Base-by-base conservation (phyloP, 768 basidiomycete species). In the Lactarius akahatsu region DNA sequence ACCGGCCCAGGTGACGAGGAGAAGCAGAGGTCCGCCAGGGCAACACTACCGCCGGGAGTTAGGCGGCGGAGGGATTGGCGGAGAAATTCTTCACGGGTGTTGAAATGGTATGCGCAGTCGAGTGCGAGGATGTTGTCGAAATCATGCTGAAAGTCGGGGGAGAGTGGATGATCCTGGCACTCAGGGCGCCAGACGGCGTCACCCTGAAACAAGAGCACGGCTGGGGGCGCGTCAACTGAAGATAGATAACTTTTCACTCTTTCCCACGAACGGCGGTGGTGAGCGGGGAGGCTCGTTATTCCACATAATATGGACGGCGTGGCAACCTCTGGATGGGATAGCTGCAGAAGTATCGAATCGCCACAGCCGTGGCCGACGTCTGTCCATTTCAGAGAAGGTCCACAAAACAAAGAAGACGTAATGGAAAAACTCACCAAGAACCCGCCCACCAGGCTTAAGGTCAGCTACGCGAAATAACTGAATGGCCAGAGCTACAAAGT, bases 331-430 rank as follows among this genome's bases (percentile, higher is more conserved):
- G 79, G 77, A 64, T 83, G 77, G 5, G 78, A 77, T 32, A 87
- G 77, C 20, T 86, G 80, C 41, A 88, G 71, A 26, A 88, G 72
- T 26, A 89, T 76, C 1, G 87, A 89, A 75, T 88, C 87, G 52
- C 89, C 88, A 30, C 82, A 86, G 50, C 86, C 88, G 71, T 87
- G 82, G 16, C 88, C 89, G 23, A 89, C 85, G 72, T 90, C 87
- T 89, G 65, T 26, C 56, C 11, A n/a, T 23, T 47, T 64, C 57
- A 32, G 66, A 15, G 36, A 64, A 62, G 52, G 10, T 40, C 45
- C 18, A 30, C 41, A 50, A 6, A n/a, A 45, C n/a, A n/a, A 11
- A 40, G 38, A 23, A 40, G 6, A 40, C 38, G 15, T 3, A n/a
- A 11, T 15, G 16, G 28, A 11, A 13, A 43, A 43, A 71, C 76